Conservation (phyloP, 495 filamentous ascomycete genomes). For the Hypoxylon lenormandii region DNA sequence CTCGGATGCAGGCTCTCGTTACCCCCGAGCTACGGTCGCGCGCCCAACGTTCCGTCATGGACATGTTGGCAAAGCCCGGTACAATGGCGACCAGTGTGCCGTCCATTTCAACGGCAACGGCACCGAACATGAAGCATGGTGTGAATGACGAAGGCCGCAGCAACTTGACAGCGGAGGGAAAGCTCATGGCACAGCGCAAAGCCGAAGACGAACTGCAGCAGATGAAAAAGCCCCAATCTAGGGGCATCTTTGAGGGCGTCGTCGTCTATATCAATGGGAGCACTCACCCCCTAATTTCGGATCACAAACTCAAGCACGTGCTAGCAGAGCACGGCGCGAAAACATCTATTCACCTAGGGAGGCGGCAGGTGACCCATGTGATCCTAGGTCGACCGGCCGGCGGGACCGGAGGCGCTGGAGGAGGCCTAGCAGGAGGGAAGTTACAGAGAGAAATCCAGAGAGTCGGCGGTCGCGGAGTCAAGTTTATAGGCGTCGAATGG, state of each 20-base stretch:
- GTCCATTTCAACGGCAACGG: slow-evolving; percentile 9
- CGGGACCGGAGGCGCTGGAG: slow-evolving; percentile 68
- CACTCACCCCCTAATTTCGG: slow-evolving; percentile 81
- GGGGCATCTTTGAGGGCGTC: slow-evolving; percentile 70
- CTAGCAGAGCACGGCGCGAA: slow-evolving; percentile 77
- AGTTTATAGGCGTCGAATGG: slow-evolving; percentile 87
- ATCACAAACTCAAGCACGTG: slow-evolving; percentile 85
- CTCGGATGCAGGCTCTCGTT: slow-evolving; percentile 59
- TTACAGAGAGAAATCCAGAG: slow-evolving; percentile 81
- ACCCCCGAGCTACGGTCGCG: slow-evolving; percentile 58
- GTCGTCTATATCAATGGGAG: slow-evolving; percentile 90
- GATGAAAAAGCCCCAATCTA: slow-evolving; percentile 40
- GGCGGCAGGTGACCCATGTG: slow-evolving; percentile 84
- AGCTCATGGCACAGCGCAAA: slow-evolving; percentile 48
- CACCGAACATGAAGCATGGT: background rate
- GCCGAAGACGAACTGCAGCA: slow-evolving; percentile 53
- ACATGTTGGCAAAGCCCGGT: slow-evolving; percentile 63
- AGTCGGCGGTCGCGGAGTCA: slow-evolving; percentile 74
- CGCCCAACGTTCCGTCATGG: slow-evolving; percentile 57
- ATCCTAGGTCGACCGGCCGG: slow-evolving; percentile 74
- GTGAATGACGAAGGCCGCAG: background rate
- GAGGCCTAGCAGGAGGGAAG: slow-evolving; percentile 83
- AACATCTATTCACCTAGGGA: slow-evolving; percentile 74
- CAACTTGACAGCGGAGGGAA: slow-evolving; percentile 48
- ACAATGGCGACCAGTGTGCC: slow-evolving; percentile 49